Conservation (phyloP, 179 eudicot genomes). For the Camellia oleifera region DNA sequence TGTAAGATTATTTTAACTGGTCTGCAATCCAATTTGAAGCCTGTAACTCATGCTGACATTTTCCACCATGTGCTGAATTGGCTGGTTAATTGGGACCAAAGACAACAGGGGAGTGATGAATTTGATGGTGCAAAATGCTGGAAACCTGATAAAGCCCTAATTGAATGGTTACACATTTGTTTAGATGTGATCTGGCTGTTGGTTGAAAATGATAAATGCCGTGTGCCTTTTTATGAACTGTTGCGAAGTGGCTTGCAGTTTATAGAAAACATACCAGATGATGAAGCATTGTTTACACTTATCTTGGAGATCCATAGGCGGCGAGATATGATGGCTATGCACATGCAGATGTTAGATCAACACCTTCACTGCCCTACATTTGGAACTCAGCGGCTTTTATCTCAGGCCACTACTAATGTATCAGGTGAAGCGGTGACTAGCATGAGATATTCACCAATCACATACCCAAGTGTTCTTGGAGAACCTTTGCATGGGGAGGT, state of each 20-base stretch:
- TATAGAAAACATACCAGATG: slow-evolving; percentile 89
- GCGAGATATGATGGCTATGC: slow-evolving; percentile 95
- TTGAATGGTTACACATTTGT: slow-evolving; percentile 86
- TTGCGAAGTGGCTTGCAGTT: slow-evolving; percentile 90
- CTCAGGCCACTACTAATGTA: slow-evolving; percentile 61
- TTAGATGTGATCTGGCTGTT: slow-evolving; percentile 88
- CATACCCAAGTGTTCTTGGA: slow-evolving; percentile 97
- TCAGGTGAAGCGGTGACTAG: slow-evolving; percentile 66
- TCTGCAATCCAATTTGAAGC: slow-evolving; percentile 75
- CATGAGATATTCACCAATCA: slow-evolving; percentile 85
- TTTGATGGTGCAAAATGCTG: slow-evolving; percentile 49
- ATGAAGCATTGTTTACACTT: slow-evolving; percentile 84
- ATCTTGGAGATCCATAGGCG: slow-evolving; percentile 89
- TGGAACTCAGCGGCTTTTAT: slow-evolving; percentile 78
- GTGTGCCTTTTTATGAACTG: slow-evolving; percentile 90
- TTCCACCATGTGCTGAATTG: slow-evolving; percentile 77
- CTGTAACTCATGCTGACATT: slow-evolving; percentile 80
- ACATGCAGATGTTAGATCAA: slow-evolving; percentile 98
- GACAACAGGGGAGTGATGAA: slow-evolving; percentile 59
- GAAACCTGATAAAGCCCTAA: slow-evolving; percentile 68
- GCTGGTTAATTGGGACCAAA: slow-evolving; percentile 91
- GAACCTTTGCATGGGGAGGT: slow-evolving; percentile 99
- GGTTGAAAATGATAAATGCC: slow-evolving; percentile 84
- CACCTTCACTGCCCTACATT: slow-evolving; percentile 96
- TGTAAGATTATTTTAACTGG: slow-evolving; percentile 80